Evolutionary conservation across 176 grass and related monocot genomes (phyloP).

Genomic region (Eleusine indica): DNA sequence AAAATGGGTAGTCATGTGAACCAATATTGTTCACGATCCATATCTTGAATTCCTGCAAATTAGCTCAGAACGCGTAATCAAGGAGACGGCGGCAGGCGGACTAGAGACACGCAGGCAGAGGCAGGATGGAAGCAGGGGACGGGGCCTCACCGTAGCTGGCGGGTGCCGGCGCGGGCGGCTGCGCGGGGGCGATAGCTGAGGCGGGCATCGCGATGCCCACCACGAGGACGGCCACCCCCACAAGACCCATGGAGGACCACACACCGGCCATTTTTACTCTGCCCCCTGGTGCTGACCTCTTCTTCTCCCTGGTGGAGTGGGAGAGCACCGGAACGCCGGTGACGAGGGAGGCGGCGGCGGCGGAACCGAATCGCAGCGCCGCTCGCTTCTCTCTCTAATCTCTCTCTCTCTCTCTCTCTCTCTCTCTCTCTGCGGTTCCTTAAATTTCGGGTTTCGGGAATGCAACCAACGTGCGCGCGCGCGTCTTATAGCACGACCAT

Average conservation of each 20-base stretch:
- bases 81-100: not conserved
- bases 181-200: slow-evolving; percentile 8
- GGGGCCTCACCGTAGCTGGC: slow-evolving; percentile 32
- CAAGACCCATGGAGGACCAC: slow-evolving; percentile 17
- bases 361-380: not conserved
- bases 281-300: not conserved
- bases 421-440: not conserved
- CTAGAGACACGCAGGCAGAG: not conserved
- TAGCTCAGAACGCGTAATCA: not conserved
- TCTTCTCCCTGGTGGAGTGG: not conserved
- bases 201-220: slow-evolving; percentile 44
- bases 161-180: slow-evolving; percentile 30
- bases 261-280: slow-evolving; percentile 7
- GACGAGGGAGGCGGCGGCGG: not conserved
- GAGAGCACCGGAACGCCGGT: not conserved
- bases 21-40: not conserved
- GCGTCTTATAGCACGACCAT: slow-evolving; percentile 4
- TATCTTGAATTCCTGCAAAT: not conserved
- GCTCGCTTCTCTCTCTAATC: not conserved
- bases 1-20: not conserved
- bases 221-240: slow-evolving; percentile 30
- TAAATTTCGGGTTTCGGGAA: slow-evolving; percentile 20
- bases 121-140: not conserved
- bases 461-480: slow-evolving; percentile 27
- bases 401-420: not conserved